Evolutionary conservation across 768 basidiomycete genomes (phyloP).

Genomic region (Lactarius trivialis): DNA sequence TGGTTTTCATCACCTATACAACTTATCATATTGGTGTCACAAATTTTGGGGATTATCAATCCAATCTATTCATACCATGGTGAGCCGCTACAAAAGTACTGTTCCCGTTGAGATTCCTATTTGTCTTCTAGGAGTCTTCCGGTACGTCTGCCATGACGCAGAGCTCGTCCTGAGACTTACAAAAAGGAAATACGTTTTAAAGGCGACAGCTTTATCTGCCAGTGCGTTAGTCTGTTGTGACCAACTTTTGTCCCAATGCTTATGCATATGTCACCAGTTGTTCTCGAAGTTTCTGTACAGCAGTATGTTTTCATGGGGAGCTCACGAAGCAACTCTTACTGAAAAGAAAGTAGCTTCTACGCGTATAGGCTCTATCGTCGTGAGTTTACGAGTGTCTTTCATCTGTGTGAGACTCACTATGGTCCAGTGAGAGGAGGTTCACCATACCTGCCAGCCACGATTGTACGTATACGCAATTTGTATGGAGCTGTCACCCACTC

Average conservation of each 20-base stretch:
- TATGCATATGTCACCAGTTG: not conserved
- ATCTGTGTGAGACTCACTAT: not conserved
- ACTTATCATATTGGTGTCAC: not conserved
- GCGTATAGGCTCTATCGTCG: not conserved
- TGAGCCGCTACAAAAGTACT: not conserved
- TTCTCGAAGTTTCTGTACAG: not conserved
- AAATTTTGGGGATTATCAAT: no score
- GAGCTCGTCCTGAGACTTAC: not conserved
- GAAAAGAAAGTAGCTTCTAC: not conserved
- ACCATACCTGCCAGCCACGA: no score
- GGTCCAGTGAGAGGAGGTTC: no score
- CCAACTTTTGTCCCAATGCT: not conserved
- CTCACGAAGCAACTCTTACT: not conserved
- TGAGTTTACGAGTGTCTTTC: not conserved
- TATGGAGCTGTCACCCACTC: no score
- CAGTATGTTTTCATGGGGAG: not conserved
- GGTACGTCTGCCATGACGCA: no score
- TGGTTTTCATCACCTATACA: not conserved
- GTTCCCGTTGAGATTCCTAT: not conserved
- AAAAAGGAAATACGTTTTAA: not conserved
- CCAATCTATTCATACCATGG: not conserved
- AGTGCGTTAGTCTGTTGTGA: not conserved
- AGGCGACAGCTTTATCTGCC: not conserved
- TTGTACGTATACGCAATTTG: not conserved
- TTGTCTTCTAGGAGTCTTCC: not conserved